Percentiles rank a stretch among this genome's conserved stretches.
These are phyloP conservation scores for Pythium insidiosum DNA, from an alignment of 352 stramenopile species.

Conservation along the genomic window DNA sequence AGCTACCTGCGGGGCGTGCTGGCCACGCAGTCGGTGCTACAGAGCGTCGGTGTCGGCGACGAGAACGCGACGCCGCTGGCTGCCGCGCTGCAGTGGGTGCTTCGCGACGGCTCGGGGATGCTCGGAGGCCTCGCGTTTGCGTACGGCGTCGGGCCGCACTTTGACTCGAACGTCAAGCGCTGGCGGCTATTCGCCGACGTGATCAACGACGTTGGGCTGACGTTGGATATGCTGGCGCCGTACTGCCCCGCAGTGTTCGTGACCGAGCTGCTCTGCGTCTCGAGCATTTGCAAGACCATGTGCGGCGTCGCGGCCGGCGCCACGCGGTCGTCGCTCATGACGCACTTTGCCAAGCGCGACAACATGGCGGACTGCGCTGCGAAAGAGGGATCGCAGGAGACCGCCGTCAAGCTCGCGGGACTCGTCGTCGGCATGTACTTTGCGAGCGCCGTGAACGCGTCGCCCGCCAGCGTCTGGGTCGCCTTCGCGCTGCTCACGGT, in stretches of 20 bases:
- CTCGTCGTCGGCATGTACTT: slow-evolving; percentile 88
- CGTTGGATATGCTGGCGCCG: slow-evolving; percentile 77
- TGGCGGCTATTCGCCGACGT: slow-evolving; percentile 96
- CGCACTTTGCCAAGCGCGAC: slow-evolving; percentile 82
- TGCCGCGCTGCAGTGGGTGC: slow-evolving; percentile 70
- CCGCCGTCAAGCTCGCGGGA: slow-evolving; percentile 90
- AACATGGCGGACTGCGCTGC: slow-evolving; percentile 90
- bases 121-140: slow-evolving; percentile 91
- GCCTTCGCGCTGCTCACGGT: slow-evolving; percentile 90
- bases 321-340: slow-evolving; percentile 90
- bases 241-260: slow-evolving; percentile 63
- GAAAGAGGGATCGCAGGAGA: slow-evolving; percentile 96
- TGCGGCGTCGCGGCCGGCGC: slow-evolving; percentile 92
- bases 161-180: slow-evolving; percentile 94
- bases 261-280: slow-evolving; percentile 70
- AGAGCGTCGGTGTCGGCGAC: slow-evolving; percentile 91
- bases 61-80: slow-evolving; percentile 64
- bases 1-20: slow-evolving; percentile 93
- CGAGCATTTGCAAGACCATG: slow-evolving; percentile 91
- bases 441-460: slow-evolving; percentile 63
- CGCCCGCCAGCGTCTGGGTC: slow-evolving; percentile 64
- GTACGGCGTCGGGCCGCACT: slow-evolving; percentile 84
- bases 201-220: slow-evolving; percentile 94
- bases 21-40: slow-evolving; percentile 88
- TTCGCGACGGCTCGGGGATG: slow-evolving; percentile 73